Evolutionary conservation across 164 flowering plant genomes (phyloP).

Genomic region (Stephania japonica): DNA sequence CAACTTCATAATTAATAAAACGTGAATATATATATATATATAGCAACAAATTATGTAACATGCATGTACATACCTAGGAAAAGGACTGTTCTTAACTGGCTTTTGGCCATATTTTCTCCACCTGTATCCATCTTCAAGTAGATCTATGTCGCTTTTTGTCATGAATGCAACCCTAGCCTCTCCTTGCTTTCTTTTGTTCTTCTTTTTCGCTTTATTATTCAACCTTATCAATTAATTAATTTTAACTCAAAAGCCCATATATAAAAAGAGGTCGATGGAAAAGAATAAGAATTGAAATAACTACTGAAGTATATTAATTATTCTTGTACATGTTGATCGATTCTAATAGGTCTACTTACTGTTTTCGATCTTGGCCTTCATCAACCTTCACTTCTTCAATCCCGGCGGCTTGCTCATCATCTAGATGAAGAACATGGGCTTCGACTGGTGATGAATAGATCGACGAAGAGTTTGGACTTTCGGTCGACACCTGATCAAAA

Average conservation of each 20-base stretch:
- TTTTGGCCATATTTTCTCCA: constrained; percentile 96
- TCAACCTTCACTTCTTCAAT: neutral
- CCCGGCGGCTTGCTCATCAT: constrained; percentile 27
- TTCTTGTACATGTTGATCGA: too few species aligned
- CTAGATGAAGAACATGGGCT: constrained; percentile 15
- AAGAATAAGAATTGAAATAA: too few species aligned
- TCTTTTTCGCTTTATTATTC: constrained; percentile 54
- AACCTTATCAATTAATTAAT: constrained; percentile 23
- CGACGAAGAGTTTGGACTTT: constrained; percentile 64
- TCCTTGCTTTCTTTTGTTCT: constrained; percentile 61
- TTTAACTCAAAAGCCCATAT: neutral
- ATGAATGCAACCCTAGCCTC: constrained; percentile 88
- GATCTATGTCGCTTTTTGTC: constrained; percentile 86
- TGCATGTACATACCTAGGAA: constrained; percentile 50
- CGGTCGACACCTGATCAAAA: constrained; percentile 23
- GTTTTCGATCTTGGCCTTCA: constrained; percentile 22
- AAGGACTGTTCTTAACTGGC: constrained; percentile 92
- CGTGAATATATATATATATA: too few species aligned
- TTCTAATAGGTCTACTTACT: too few species aligned
- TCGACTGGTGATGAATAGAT: constrained; percentile 69
- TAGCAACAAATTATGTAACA: too few species aligned
- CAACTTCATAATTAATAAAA: too few species aligned
- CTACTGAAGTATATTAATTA: too few species aligned
- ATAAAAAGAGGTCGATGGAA: too few species aligned
- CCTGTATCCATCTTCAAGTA: constrained; percentile 80